Evolutionary conservation across 495 filamentous ascomycete species (phyloP).

Genomic region (Talaromyces stipitatus): DNA sequence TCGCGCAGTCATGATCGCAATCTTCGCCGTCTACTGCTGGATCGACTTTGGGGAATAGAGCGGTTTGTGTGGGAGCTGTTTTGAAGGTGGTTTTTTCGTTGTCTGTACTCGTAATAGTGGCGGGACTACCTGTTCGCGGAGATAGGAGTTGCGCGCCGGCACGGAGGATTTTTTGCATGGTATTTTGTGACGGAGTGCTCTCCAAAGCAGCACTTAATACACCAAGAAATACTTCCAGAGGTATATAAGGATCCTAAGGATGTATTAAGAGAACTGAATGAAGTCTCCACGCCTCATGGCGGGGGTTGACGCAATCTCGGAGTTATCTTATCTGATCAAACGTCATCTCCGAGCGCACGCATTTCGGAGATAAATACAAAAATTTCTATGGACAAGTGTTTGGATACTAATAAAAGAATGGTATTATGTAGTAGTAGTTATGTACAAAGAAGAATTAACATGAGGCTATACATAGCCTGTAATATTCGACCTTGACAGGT

Average conservation of each 20-base stretch:
- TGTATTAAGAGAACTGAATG: background rate
- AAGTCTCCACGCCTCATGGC: background rate
- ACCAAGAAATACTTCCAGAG: too few species aligned
- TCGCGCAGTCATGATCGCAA: slow-evolving; percentile 84
- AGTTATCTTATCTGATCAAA: background rate
- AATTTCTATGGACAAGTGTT: too few species aligned
- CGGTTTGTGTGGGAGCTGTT: slow-evolving; percentile 26
- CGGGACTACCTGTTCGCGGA: slow-evolving; percentile 18
- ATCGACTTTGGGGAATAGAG: slow-evolving; percentile 46
- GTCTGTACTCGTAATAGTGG: slow-evolving; percentile 15
- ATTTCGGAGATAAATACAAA: background rate
- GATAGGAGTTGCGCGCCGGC: slow-evolving; percentile 28
- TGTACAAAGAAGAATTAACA: background rate
- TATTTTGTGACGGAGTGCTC: background rate
- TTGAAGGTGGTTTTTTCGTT: slow-evolving; percentile 26
- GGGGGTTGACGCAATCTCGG: background rate
- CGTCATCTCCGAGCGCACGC: background rate
- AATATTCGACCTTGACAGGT: slow-evolving; percentile 8
- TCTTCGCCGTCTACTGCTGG: slow-evolving; percentile 77
- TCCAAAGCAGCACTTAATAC: too few species aligned
- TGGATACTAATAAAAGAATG: background rate
- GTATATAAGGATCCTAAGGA: too few species aligned
- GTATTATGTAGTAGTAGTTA: background rate
- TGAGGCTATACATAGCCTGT: background rate
- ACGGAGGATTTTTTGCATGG: slow-evolving; percentile 30